Evolutionary conservation across 768 basidiomycete species (phyloP), one percentile per base, ranked within the genome.

Genomic region (Trametes punicea): DNA sequence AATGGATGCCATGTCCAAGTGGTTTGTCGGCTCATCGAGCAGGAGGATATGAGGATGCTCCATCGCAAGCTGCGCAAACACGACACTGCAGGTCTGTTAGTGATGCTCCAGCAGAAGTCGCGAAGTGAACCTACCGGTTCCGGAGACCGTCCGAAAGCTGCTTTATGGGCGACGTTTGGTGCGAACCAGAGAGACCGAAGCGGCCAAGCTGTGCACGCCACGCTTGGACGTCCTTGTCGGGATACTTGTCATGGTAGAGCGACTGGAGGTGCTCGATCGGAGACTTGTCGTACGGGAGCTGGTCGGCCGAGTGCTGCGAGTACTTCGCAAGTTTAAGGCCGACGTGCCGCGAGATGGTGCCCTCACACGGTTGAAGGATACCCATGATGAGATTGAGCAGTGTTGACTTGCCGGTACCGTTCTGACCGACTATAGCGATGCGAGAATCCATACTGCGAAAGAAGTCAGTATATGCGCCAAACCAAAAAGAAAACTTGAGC

Each of bases 281-380:
- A 23, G 84, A 77, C 69, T 81, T 81, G 60, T 95, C 87, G 72
- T 97, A 99, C 23, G 97, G 97, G 9, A 99, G 84, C 72, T 99
- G 97, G 73, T 99, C 97, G 26, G 97, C 95, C 51, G 89, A 92
- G 77, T 99, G 97, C 75, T 99, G 97, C 5, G 90, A 93, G 79
- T 99, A 99, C 73, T 98, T 99, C 62, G 94, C 91, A 56, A 99
- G 84, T 73, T 99, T 99, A 64, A 99, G 82, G 18, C 78, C 80
- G 39, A 87, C 77, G 71, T 99, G 97, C 66, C 92, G 92, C 46
- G 89, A 90, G 63, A 99, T 70, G 34, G 91, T 93, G 47, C 97
- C 97, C 70, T 88, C 81, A 61, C 74, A 74, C 1, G 96, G 93
- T 55, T 88, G 87, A 34, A 95, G 80, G 9, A 68, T 79, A 55